Evolutionary conservation across 1,284 basidiomycete species (phyloP).

Genomic region (Phenoliferia sp.): DNA sequence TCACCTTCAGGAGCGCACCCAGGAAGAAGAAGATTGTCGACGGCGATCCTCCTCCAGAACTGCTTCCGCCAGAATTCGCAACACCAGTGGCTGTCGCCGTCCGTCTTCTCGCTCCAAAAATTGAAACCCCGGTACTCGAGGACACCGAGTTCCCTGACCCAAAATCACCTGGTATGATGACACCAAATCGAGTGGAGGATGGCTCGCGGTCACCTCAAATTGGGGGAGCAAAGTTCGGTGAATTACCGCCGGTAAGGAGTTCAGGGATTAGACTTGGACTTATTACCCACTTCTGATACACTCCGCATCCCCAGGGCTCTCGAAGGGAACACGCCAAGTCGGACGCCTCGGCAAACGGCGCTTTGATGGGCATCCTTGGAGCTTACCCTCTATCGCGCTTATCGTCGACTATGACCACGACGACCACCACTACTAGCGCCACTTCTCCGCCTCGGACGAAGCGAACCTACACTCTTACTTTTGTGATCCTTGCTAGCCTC

Average conservation of each 20-base stretch:
- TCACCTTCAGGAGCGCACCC: conserved; percentile 10
- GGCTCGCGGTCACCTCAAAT: conserved; percentile 3
- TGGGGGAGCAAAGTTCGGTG: not conserved
- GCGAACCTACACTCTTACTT: conserved; percentile 40
- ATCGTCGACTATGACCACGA: conserved; percentile 17
- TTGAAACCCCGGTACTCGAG: conserved; percentile 13
- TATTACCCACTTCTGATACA: not conserved
- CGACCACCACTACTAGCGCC: conserved; percentile 9
- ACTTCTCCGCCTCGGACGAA: not conserved
- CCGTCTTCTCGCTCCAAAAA: conserved; percentile 22
- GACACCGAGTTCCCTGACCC: conserved; percentile 33
- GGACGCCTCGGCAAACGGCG: not conserved
- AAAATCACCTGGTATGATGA: conserved; percentile 24
- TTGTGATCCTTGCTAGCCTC: conserved; percentile 68
- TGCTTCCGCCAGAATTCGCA: conserved; percentile 58
- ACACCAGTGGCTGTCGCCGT: conserved; percentile 58
- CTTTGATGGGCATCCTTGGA: conserved; percentile 18
- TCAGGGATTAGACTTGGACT: too few species aligned
- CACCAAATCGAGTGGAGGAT: conserved; percentile 14
- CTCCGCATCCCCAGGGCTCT: not conserved
- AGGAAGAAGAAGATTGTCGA: conserved; percentile 18
- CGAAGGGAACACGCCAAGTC: conserved; percentile 19
- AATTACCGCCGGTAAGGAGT: not conserved
- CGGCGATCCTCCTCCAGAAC: conserved; percentile 41
- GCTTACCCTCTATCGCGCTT: conserved; percentile 17